These are phyloP conservation scores for Cyberlindnera mycetangii DNA, from an alignment of 805 yeast species.

Conservation along the genomic window DNA sequence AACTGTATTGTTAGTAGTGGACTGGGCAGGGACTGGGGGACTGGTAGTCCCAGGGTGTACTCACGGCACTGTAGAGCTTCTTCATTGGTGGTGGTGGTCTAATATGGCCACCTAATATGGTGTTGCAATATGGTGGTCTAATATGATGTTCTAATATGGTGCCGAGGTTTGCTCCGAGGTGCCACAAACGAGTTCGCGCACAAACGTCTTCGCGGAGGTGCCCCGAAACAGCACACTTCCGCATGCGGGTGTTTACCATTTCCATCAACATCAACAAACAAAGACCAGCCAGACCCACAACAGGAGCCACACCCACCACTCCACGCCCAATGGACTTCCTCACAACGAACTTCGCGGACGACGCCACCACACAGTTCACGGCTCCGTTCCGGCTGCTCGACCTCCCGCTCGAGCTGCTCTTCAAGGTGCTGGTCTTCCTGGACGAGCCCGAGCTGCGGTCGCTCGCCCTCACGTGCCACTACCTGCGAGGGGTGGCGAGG, in stretches of 20 bases:
- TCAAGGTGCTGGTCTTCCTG: slow-evolving; percentile 22
- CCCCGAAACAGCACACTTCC: too few relatives aligned
- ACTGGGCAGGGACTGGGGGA: too few relatives aligned
- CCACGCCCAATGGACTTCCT: slow-evolving; percentile 23
- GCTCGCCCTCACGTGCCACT: slow-evolving; percentile 19
- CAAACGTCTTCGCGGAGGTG: too few relatives aligned
- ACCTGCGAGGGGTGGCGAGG: slow-evolving; percentile 17
- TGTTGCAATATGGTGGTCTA: too few relatives aligned
- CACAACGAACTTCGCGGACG: slow-evolving; percentile 23
- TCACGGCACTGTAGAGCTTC: slow-evolving; percentile 10
- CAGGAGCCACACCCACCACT: not conserved
- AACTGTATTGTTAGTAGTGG: slow-evolving; percentile 5
- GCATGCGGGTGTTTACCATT: not conserved
- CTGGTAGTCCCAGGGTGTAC: too few relatives aligned
- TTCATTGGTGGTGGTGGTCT: slow-evolving; percentile 1
- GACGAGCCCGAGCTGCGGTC: slow-evolving; percentile 25
- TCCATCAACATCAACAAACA: not conserved
- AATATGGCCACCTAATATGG: too few relatives aligned
- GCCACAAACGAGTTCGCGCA: too few relatives aligned
- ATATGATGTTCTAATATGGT: too few relatives aligned
- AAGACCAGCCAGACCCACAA: not conserved
- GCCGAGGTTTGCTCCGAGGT: too few relatives aligned
- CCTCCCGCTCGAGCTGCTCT: slow-evolving; percentile 24
- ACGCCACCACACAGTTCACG: slow-evolving; percentile 10
- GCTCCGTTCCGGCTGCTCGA: slow-evolving; percentile 24